Base-by-base conservation (phyloP, 2,329 filamentous ascomycete genomes). In the Trichothecium roseum region DNA sequence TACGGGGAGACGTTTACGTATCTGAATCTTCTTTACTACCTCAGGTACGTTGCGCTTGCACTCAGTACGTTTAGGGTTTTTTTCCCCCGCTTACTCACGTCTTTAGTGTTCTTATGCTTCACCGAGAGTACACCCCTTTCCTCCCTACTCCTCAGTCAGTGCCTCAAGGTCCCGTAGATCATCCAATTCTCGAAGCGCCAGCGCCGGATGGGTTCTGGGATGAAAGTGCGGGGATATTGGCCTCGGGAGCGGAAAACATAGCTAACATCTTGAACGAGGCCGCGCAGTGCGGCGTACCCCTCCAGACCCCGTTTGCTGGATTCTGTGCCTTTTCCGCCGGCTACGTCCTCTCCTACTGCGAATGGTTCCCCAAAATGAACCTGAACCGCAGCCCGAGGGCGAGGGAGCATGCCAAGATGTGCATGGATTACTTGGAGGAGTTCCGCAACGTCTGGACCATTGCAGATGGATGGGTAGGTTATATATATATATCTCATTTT, bases 241-340 rank as follows among this genome's bases (percentile, higher is more conserved):
- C 61, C 10, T 40, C 44, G 0, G 51, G 61, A 1, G 56, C 57
- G 1, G 54, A 55, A n/a, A 46, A 53, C 3, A 55, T 65, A 0
- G 49, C 55, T 0, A 42, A 41, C 1, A 40, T 65, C 0, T 45
- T 66, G 0, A 49, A 52, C n/a, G 60, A 63, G 12, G 50, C 60
- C 0, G 54, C 50, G 0, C 56, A 60, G 8, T 58, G 54, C 4
- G 58, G 54, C 0, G 53, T 56, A 0, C 50, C 54, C 2, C 45
- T 64, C 0, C 49, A 55, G 39, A 64, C 61, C 0, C 63, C 62
- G 0, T 67, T 65, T 36, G 52, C 60, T 0, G 63, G 62, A 0
- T 64, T 66, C n/a, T 66, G 62, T 36, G 57, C 57, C 2, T 66
- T 67, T 27, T 64, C 62, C 0, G 62, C 63, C 0, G 60, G 58